Percentiles rank a stretch among this genome's conserved stretches.
phyloP scores from a whole-genome alignment of 2,329 filamentous ascomycete genomes.

The Leptodontidium sp. region DNA sequence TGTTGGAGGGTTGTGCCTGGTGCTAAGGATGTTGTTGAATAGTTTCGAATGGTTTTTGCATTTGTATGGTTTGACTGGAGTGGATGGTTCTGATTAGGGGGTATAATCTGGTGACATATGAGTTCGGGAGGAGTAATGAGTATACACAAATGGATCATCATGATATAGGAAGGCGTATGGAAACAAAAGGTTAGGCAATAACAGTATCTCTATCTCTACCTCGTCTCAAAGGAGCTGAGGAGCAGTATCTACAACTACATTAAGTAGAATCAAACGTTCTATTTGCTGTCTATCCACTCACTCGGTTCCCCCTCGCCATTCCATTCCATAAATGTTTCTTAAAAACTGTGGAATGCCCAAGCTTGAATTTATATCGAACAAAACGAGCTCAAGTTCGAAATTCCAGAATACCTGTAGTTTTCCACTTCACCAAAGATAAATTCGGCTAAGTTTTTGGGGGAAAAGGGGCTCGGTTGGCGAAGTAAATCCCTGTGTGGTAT shows the following conservation, averaged over 20 bases:
- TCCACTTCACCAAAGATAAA: too few species aligned
- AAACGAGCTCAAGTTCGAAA: too few species aligned
- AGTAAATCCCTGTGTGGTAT: too few species aligned
- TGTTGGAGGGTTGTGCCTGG: constrained; percentile 79
- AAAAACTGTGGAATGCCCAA: too few species aligned
- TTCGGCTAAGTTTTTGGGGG: too few species aligned
- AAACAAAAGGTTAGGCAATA: background rate
- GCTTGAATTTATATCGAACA: too few species aligned
- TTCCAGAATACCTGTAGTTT: too few species aligned
- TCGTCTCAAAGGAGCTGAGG: too few species aligned
- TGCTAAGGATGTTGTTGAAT: constrained; percentile 51
- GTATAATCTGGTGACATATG: background rate
- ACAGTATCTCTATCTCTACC: background rate
- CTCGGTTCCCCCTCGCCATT: background rate
- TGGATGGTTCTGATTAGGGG: background rate
- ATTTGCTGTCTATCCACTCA: background rate
- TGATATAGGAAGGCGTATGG: background rate
- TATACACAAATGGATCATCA: background rate
- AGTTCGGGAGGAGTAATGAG: background rate
- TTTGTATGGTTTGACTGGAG: background rate
- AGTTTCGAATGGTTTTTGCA: background rate
- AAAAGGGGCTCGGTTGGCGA: too few species aligned
- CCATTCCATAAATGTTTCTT: too few species aligned
- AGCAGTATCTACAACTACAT: background rate
- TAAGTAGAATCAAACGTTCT: background rate